These are phyloP conservation scores for Taphrina confusa DNA, from an alignment of 1,139 yeast genomes.

Conservation along the genomic window DNA sequence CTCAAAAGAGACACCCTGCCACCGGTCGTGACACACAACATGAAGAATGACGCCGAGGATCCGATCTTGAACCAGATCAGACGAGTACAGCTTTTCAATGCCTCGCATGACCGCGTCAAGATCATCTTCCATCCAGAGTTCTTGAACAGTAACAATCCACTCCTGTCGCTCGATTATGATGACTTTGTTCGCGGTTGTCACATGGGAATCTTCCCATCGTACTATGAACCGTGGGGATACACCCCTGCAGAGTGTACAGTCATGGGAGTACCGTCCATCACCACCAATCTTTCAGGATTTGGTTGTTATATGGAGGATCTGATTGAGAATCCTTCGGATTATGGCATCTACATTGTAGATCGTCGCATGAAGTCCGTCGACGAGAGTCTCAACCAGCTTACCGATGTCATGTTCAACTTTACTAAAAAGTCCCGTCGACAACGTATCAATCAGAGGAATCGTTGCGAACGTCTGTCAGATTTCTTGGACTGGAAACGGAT, in stretches of 20 bases:
- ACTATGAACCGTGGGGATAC: constrained; percentile 99
- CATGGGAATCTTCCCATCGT: constrained; percentile 96
- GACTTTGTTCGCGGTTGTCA: constrained; percentile 98
- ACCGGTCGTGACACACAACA: constrained; percentile 96
- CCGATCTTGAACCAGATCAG: constrained; percentile 91
- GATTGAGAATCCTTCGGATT: constrained; percentile 90
- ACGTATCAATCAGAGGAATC: constrained; percentile 94
- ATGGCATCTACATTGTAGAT: constrained; percentile 95
- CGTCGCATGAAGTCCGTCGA: constrained; percentile 91
- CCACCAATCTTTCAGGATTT: constrained; percentile 93
- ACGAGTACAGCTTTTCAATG: constrained; percentile 85
- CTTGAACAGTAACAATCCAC: constrained; percentile 90
- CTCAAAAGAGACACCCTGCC: constrained; percentile 85
- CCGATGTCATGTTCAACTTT: constrained; percentile 87
- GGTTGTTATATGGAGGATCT: constrained; percentile 99
- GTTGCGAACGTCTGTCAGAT: constrained; percentile 92
- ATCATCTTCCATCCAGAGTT: constrained; percentile 97
- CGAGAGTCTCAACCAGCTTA: constrained; percentile 87
- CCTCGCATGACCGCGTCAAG: constrained; percentile 87
- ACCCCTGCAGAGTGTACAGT: constrained; percentile 99
- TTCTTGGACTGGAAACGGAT: constrained; percentile 95
- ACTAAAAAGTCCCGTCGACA: constrained; percentile 89
- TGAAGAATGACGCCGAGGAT: constrained; percentile 87
- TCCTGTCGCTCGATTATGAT: constrained; percentile 88
- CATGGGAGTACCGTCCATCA: constrained; percentile 98